These are phyloP conservation scores for Jamesozyma gamospora DNA, from an alignment of 805 yeast genomes.

Conservation along the genomic window DNA sequence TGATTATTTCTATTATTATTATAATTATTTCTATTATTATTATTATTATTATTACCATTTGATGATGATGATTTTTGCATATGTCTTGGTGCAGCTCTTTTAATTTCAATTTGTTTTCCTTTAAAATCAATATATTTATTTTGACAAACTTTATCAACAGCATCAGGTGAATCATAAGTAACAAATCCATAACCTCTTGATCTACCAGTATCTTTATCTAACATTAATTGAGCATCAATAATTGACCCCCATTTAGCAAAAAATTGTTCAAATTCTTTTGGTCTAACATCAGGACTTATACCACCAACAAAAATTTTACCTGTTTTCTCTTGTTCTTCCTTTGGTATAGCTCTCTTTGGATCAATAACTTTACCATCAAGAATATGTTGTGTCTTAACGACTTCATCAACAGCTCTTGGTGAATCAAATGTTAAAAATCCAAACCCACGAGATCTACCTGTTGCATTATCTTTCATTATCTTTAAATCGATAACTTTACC, in stretches of 20 bases:
- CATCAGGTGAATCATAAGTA: slow-evolving; percentile 88
- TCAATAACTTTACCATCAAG: slow-evolving; percentile 94
- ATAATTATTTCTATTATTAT: background rate
- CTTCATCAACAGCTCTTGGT: slow-evolving; percentile 76
- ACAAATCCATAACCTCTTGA: slow-evolving; percentile 96
- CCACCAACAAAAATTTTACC: slow-evolving; percentile 98
- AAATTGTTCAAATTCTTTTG: slow-evolving; percentile 76
- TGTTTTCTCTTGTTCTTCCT: slow-evolving; percentile 93
- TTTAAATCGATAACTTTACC: slow-evolving; percentile 85
- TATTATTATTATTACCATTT: background rate
- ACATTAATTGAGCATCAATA: slow-evolving; percentile 93
- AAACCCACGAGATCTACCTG: slow-evolving; percentile 90
- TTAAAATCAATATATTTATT: slow-evolving; percentile 74
- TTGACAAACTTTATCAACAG: slow-evolving; percentile 80
- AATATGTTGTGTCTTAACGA: slow-evolving; percentile 74
- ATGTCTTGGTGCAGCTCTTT: slow-evolving; percentile 75
- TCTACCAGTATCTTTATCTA: slow-evolving; percentile 93
- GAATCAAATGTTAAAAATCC: slow-evolving; percentile 84
- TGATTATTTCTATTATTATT: background rate
- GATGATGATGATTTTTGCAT: slow-evolving; percentile 36
- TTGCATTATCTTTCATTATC: slow-evolving; percentile 81
- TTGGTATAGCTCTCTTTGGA: slow-evolving; percentile 94
- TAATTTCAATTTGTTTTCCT: slow-evolving; percentile 77
- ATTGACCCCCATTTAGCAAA: slow-evolving; percentile 83
- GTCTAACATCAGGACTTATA: slow-evolving; percentile 86